Percentiles rank a stretch among this genome's conserved stretches.
These are phyloP conservation scores for Aspergillus bombycis DNA, from an alignment of 2,329 filamentous ascomycete species.

Conservation along the genomic window DNA sequence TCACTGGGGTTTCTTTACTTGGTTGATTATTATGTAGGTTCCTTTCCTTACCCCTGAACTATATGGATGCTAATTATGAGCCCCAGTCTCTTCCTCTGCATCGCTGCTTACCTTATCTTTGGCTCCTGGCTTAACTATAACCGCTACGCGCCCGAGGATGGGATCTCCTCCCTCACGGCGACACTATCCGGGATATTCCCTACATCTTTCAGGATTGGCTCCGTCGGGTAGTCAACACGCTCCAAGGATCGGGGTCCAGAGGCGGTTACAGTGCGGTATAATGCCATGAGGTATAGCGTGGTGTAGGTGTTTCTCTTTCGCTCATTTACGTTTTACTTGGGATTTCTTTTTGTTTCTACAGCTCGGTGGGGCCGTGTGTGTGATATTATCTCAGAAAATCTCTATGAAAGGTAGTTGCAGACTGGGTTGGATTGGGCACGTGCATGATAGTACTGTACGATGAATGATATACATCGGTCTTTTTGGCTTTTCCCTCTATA, in stretches of 20 bases:
- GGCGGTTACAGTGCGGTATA: constrained; percentile 95
- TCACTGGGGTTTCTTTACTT: constrained; percentile 95
- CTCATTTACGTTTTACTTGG: not conserved
- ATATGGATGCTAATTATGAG: not conserved
- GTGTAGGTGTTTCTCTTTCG: not conserved
- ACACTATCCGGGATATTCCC: constrained; percentile 87
- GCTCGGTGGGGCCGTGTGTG: not conserved
- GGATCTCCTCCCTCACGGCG: constrained; percentile 91
- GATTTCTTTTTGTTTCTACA: not conserved
- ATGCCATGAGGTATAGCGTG: constrained; percentile 20
- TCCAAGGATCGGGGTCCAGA: constrained; percentile 80
- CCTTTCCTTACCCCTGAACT: not conserved
- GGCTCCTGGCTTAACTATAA: constrained; percentile 99
- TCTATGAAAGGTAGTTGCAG: not conserved
- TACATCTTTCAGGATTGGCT: constrained; percentile 91
- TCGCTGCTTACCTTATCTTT: constrained; percentile 91
- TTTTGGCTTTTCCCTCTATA: not conserved
- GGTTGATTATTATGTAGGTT: constrained; percentile 89
- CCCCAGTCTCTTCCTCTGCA: constrained; percentile 76
- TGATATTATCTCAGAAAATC: not conserved
- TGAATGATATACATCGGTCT: not conserved
- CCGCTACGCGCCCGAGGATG: constrained; percentile 89
- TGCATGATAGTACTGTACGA: constrained; percentile 1
- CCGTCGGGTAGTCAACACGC: constrained; percentile 75
- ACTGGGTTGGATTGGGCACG: not conserved